Evolutionary conservation across 139 green algal species (phyloP).

Genomic region (Micractinium sp.): DNA sequence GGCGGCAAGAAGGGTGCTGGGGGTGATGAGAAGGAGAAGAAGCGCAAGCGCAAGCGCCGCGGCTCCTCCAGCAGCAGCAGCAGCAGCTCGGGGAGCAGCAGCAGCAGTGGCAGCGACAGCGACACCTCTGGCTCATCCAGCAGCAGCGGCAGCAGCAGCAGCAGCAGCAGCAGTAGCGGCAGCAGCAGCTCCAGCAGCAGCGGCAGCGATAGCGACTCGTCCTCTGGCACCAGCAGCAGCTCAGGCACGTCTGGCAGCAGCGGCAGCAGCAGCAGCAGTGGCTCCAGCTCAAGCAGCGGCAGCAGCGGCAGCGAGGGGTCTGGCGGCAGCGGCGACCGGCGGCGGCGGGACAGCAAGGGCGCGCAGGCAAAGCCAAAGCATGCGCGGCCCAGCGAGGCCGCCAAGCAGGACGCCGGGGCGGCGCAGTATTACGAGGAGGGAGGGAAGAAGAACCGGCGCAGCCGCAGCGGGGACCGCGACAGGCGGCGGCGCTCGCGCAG

Average conservation of each 20-base stretch:
- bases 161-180: background rate
- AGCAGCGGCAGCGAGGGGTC: conserved; percentile 29
- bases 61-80: conserved; percentile 32
- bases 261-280: background rate
- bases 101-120: conserved; percentile 1
- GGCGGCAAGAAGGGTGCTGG: conserved; percentile 20
- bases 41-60: conserved; percentile 30
- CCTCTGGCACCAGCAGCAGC: conserved; percentile 17
- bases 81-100: background rate
- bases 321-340: conserved; percentile 13
- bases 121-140: background rate
- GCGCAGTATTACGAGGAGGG: background rate
- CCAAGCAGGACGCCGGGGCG: background rate
- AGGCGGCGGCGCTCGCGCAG: conserved; percentile 13
- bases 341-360: background rate
- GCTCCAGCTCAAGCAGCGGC: background rate
- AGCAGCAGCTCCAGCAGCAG: conserved; percentile 20
- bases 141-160: background rate
- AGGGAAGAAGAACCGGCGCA: conserved; percentile 17
- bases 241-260: background rate
- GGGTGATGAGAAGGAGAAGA: conserved; percentile 31
- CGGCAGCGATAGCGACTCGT: background rate
- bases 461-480: conserved; percentile 7
- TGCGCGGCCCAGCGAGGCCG: background rate
- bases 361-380: background rate